Conservation (phyloP, 1,284 basidiomycete genomes). For the Leccinum subfulvum region DNA sequence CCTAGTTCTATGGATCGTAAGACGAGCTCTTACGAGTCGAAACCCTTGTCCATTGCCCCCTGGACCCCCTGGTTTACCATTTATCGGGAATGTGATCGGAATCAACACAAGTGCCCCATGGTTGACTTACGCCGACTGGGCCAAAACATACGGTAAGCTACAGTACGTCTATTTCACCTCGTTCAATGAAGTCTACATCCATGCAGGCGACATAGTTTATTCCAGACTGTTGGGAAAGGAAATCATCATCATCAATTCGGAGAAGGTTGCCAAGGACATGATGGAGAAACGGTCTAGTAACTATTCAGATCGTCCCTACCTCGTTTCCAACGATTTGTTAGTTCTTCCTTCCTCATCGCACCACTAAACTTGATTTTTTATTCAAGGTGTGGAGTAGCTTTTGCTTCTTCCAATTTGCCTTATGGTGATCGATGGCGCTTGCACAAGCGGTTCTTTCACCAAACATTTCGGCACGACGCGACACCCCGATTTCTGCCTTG, state of each 20-base stretch:
- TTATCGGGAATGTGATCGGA: not conserved
- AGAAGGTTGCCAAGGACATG: conserved; percentile 20
- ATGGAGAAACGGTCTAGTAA: conserved; percentile 13
- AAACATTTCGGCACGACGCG: not conserved
- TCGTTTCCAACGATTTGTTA: not conserved
- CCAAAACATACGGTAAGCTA: not conserved
- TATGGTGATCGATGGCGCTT: not conserved
- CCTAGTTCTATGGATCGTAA: not conserved
- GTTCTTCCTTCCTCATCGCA: not conserved
- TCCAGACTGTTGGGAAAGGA: conserved; percentile 14
- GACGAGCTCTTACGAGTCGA: not conserved
- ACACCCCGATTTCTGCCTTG: conserved; percentile 4
- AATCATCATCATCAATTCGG: conserved; percentile 22
- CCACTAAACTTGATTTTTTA: not conserved
- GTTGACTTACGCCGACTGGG: not conserved
- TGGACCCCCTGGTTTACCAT: not conserved
- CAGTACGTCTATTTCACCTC: not conserved
- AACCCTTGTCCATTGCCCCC: not conserved
- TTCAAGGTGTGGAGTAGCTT: conserved; percentile 9
- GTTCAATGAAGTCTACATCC: not conserved
- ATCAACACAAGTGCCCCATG: not conserved
- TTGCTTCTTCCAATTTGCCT: not conserved
- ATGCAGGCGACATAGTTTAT: conserved; percentile 1
- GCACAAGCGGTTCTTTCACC: not conserved
- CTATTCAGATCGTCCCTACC: conserved; percentile 1